Evolutionary conservation across 2,329 filamentous ascomycete species (phyloP).

Genomic region (Xenoacremonium recifei): DNA sequence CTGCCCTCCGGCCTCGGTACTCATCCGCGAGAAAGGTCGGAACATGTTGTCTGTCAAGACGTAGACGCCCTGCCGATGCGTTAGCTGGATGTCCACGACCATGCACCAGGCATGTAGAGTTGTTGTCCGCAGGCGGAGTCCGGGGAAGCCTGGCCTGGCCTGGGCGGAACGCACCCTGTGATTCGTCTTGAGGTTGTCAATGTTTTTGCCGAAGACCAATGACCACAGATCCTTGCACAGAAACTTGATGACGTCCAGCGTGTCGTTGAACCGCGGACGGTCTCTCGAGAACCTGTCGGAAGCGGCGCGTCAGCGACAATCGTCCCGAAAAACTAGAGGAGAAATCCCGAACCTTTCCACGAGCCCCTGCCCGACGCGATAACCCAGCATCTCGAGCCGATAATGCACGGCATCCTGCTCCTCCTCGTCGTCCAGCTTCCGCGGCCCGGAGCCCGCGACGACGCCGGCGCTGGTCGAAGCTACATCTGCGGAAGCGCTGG

Average conservation of each 20-base stretch:
- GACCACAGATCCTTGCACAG: constrained; percentile 98
- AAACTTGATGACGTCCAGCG: constrained; percentile 96
- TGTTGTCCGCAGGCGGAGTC: not conserved
- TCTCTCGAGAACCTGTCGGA: constrained; percentile 78
- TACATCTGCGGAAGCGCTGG: constrained; percentile 16
- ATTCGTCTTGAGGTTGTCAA: constrained; percentile 98
- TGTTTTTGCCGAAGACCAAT: constrained; percentile 91
- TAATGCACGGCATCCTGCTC: constrained; percentile 82
- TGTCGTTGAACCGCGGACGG: constrained; percentile 84
- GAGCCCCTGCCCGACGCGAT: constrained; percentile 87
- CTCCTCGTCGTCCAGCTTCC: constrained; percentile 67
- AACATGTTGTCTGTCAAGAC: constrained; percentile 93
- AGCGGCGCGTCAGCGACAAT: constrained; percentile 39
- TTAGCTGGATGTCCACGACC: constrained; percentile 6
- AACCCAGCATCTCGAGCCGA: constrained; percentile 79
- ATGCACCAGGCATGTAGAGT: too few species aligned
- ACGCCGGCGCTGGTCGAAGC: constrained; percentile 20
- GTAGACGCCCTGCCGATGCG: constrained; percentile 71
- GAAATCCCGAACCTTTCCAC: constrained; percentile 74
- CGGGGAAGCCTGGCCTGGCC: not conserved
- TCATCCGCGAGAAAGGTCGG: constrained; percentile 86
- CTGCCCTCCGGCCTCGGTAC: constrained; percentile 72
- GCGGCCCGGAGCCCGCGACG: constrained; percentile 20
- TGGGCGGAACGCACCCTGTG: constrained; percentile 62
- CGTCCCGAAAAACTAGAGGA: not conserved